phyloP scores from a whole-genome alignment of 768 basidiomycete genomes.

The Chalciporus sphaerocephalus region DNA sequence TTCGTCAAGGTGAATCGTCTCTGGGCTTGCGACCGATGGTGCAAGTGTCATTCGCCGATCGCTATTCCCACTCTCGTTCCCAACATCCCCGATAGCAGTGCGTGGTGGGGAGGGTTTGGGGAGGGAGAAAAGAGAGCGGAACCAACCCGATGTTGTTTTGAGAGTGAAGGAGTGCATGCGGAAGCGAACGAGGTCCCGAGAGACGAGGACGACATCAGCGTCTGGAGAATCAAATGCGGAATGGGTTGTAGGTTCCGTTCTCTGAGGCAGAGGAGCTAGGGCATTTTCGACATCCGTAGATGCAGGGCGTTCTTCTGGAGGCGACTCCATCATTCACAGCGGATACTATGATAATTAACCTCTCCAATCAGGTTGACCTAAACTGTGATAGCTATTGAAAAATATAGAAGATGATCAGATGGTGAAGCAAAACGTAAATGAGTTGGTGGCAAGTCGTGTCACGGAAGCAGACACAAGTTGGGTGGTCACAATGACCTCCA shows the following conservation, averaged over 20 bases:
- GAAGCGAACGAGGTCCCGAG: slow-evolving; percentile 48
- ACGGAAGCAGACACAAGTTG: slow-evolving; percentile 25
- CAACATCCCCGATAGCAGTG: background rate
- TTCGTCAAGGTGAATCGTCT: slow-evolving; percentile 53
- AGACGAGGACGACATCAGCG: slow-evolving; percentile 51
- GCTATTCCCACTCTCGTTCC: background rate
- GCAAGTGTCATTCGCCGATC: slow-evolving; percentile 2
- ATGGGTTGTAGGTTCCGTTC: slow-evolving; percentile 34
- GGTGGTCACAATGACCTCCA: slow-evolving; percentile 25
- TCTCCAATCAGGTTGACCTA: too few species aligned
- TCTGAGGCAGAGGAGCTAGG: background rate
- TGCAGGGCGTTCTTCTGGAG: slow-evolving; percentile 6
- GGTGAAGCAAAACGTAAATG: too few species aligned
- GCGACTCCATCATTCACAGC: slow-evolving; percentile 1
- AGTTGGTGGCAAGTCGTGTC: too few species aligned
- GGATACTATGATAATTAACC: slow-evolving; percentile 15
- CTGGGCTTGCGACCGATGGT: slow-evolving; percentile 20
- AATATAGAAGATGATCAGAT: too few species aligned
- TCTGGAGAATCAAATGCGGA: slow-evolving; percentile 49
- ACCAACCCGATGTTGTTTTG: slow-evolving; percentile 58
- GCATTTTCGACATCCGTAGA: background rate
- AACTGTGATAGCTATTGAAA: too few species aligned
- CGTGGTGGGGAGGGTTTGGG: slow-evolving; percentile 35
- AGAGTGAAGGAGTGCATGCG: slow-evolving; percentile 57
- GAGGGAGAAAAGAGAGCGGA: slow-evolving; percentile 52